Base-by-base conservation (phyloP, 2,329 filamentous ascomycete species). In the Paecilomyces sp. region DNA sequence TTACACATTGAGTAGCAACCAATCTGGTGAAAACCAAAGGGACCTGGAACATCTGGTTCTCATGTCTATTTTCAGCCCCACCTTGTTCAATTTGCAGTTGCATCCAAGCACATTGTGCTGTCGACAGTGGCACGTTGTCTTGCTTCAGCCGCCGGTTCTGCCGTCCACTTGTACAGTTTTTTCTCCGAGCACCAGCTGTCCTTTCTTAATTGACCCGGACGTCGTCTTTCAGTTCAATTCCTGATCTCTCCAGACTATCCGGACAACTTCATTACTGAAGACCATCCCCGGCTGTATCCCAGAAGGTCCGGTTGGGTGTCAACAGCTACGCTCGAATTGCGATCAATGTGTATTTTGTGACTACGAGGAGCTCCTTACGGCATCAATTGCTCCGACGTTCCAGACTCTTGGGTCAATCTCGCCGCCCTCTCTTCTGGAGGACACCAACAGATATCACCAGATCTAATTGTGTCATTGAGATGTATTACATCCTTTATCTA, bases 401-500 rank as follows among this genome's bases (percentile, higher is more conserved):
- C 51, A 53, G 22, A 53, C 24, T 8, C 11, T 24, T 25, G 28
- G 3, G 6, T 25, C 51, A 11, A 53, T 53, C 25, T 25, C 51
- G 24, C 13, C 51, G 13, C 9, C 28, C 3, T 53, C 13, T 5
- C 12, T 15, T 11, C 54, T 36, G 12, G 12, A 41, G n/a, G 24
- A 55, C 13, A 3, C 6, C 36, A 52, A 31, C 24, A 22, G 41
- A 36, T 50, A n/a, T 52, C 18, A 25, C 33, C 28, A 52, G 56
- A 51, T 56, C 47, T 56, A 51, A 22, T 55, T 12, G 25, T 60
- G 55, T 61, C 56, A 53, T 62, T 64, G 67, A 67, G 62, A 78
- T 78, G 76, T 78, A 77, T 68, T 80, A 80, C 72, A 79, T 81
- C 63, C 86, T 89, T 69, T 90, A 90, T 73, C 80, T 89, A 65